Percentiles rank a stretch among this genome's conserved stretches.
These are phyloP conservation scores for Cladochytrium replicatum DNA, from an alignment of 192 early-diverging fungal species.

Conservation along the genomic window DNA sequence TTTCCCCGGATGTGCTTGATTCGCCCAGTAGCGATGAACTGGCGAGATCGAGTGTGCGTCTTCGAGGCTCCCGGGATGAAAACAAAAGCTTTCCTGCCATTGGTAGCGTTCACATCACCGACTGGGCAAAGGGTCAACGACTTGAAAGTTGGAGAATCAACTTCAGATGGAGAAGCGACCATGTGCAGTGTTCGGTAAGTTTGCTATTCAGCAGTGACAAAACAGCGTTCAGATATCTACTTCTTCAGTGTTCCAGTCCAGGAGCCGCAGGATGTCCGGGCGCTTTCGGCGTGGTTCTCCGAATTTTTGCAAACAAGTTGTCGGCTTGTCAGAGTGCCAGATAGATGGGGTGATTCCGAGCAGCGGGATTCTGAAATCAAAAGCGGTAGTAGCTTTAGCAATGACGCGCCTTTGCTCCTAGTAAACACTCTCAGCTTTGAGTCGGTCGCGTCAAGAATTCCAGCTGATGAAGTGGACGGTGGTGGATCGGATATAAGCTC, in stretches of 20 bases:
- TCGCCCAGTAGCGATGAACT: constrained; percentile 6
- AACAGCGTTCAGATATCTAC: not conserved
- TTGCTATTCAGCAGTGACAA: not conserved
- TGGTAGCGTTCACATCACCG: not conserved
- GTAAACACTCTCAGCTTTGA: constrained; percentile 49
- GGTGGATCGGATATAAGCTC: not conserved
- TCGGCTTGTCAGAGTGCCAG: constrained; percentile 34
- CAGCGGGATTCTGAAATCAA: too few relatives aligned
- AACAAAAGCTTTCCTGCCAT: not conserved
- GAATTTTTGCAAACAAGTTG: constrained; percentile 32
- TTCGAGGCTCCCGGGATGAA: not conserved
- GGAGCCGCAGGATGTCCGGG: not conserved
- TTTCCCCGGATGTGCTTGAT: constrained; percentile 20
- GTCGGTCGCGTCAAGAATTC: constrained; percentile 41
- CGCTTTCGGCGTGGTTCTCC: constrained; percentile 33
- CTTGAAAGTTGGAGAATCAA: not conserved
- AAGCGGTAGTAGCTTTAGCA: constrained; percentile 38
- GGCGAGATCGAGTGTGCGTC: not conserved
- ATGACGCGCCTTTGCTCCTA: constrained; percentile 62
- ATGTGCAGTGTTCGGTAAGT: not conserved
- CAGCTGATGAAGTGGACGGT: constrained; percentile 11
- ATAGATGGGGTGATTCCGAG: too few relatives aligned
- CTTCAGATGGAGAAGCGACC: not conserved
- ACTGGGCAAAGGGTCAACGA: constrained; percentile 3
- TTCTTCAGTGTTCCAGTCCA: not conserved